phyloP scores from a whole-genome alignment of 257 asterid species.

The Voacanga thouarsii region DNA sequence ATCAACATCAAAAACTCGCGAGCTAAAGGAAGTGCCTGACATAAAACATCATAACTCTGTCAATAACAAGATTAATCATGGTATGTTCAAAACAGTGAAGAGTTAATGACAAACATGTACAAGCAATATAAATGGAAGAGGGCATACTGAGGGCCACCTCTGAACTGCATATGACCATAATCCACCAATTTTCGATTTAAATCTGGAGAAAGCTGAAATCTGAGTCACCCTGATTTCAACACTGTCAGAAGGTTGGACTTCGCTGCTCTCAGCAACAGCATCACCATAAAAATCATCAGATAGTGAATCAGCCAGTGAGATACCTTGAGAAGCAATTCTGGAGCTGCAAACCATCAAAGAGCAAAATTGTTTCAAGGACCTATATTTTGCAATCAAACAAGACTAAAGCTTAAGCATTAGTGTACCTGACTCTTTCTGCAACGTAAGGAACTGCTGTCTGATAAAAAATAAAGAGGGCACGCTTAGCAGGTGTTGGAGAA shows the following conservation, averaged over 20 bases:
- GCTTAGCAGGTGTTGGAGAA: slow-evolving; percentile 95
- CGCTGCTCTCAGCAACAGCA: slow-evolving; percentile 34
- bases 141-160: slow-evolving; percentile 95
- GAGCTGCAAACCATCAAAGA: slow-evolving; percentile 53
- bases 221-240: slow-evolving; percentile 40
- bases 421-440: slow-evolving; percentile 90
- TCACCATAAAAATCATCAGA: slow-evolving; percentile 40
- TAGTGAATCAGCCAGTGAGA: slow-evolving; percentile 61
- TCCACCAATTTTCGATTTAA: slow-evolving; percentile 55
- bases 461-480: slow-evolving; percentile 82
- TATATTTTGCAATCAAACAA: slow-evolving; percentile 5
- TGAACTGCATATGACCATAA: slow-evolving; percentile 60
- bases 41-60: background rate
- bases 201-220: slow-evolving; percentile 58
- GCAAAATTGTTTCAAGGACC: slow-evolving; percentile 7
- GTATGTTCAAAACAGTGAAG: background rate
- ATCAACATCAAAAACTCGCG: slow-evolving; percentile 75
- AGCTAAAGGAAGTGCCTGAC: slow-evolving; percentile 72
- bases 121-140: slow-evolving; percentile 33
- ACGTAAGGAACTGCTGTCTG: slow-evolving; percentile 92
- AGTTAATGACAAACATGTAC: background rate
- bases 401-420: background rate
- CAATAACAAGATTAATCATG: slow-evolving; percentile 15
- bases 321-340: slow-evolving; percentile 77
- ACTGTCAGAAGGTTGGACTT: slow-evolving; percentile 36